Conservation (phyloP, 331 rosid species). For the Stylosanthes scabra region DNA sequence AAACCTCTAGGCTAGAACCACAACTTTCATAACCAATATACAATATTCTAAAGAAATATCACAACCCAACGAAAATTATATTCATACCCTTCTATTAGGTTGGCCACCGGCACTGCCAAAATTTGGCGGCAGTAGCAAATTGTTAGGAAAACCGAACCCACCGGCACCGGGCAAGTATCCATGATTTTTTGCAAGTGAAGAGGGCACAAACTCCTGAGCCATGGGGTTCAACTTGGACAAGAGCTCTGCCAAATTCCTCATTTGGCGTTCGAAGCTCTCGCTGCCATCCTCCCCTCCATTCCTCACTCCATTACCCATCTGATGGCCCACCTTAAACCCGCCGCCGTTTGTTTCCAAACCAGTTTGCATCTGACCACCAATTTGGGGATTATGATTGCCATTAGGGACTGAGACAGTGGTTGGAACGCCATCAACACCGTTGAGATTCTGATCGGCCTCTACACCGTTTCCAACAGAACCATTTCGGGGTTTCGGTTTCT, state of each 20-base stretch:
- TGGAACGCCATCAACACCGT: constrained; percentile 47
- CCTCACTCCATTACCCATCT: constrained; percentile 36
- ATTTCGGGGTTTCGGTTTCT: constrained; percentile 65
- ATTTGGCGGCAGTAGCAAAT: constrained; percentile 56
- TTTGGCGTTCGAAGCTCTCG: constrained; percentile 73
- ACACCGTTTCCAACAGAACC: constrained; percentile 42
- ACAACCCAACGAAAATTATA: background rate
- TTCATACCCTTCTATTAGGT: constrained; percentile 74
- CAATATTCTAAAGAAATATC: background rate
- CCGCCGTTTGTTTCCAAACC: constrained; percentile 67
- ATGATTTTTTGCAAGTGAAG: constrained; percentile 67
- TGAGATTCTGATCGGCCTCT: constrained; percentile 58
- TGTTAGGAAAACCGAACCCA: constrained; percentile 72
- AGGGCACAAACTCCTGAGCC: constrained; percentile 99
- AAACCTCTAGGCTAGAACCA: constrained; percentile 22
- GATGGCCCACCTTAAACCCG: constrained; percentile 41
- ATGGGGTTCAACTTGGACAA: constrained; percentile 93
- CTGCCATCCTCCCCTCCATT: constrained; percentile 53
- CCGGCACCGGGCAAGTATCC: constrained; percentile 50
- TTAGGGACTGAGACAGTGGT: constrained; percentile 51
- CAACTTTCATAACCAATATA: background rate
- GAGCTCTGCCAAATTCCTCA: constrained; percentile 96
- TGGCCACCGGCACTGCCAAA: constrained; percentile 61
- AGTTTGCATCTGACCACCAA: constrained; percentile 63
- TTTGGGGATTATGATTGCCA: constrained; percentile 53